Conservation (phyloP, 2,329 filamentous ascomycete species). For the Neonectria sp. region DNA sequence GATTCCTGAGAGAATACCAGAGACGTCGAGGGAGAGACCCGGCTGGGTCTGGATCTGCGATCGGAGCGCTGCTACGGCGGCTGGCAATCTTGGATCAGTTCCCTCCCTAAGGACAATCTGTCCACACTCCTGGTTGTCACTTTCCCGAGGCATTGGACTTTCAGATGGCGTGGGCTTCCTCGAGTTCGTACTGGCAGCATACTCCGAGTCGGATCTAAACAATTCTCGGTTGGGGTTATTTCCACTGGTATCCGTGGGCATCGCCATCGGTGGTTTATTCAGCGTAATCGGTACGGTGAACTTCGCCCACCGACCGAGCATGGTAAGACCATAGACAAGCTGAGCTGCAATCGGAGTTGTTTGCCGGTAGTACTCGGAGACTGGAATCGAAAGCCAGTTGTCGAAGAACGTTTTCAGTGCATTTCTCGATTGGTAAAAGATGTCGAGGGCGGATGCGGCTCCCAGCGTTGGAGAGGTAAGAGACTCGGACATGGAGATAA, state of each 20-base stretch:
- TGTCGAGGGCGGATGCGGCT: slow-evolving; percentile 61
- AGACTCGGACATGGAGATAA: slow-evolving; percentile 61
- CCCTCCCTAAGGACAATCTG: slow-evolving; percentile 47
- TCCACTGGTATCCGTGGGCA: slow-evolving; percentile 45
- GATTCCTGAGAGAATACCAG: slow-evolving; percentile 58
- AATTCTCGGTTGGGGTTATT: slow-evolving; percentile 34
- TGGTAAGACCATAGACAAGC: slow-evolving; percentile 65
- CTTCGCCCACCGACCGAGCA: slow-evolving; percentile 67
- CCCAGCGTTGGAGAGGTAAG: slow-evolving; percentile 56
- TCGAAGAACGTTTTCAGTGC: slow-evolving; percentile 66
- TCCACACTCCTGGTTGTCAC: slow-evolving; percentile 27
- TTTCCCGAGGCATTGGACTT: slow-evolving; percentile 29
- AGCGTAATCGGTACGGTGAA: slow-evolving; percentile 57
- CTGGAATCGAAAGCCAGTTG: slow-evolving; percentile 61
- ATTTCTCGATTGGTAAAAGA: slow-evolving; percentile 64
- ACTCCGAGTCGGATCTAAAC: slow-evolving; percentile 45
- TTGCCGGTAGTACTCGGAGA: slow-evolving; percentile 59
- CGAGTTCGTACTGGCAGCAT: slow-evolving; percentile 30
- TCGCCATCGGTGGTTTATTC: slow-evolving; percentile 41
- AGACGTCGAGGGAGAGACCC: slow-evolving; percentile 61
- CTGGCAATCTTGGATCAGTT: slow-evolving; percentile 56
- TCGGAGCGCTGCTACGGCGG: slow-evolving; percentile 58
- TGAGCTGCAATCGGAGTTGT: slow-evolving; percentile 63
- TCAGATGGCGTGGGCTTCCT: slow-evolving; percentile 21
- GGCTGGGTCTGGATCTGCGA: slow-evolving; percentile 60